Percentiles rank a stretch among this genome's conserved stretches.
phyloP scores from a whole-genome alignment of 163 green algal species.

The Chloromonas sp. region DNA sequence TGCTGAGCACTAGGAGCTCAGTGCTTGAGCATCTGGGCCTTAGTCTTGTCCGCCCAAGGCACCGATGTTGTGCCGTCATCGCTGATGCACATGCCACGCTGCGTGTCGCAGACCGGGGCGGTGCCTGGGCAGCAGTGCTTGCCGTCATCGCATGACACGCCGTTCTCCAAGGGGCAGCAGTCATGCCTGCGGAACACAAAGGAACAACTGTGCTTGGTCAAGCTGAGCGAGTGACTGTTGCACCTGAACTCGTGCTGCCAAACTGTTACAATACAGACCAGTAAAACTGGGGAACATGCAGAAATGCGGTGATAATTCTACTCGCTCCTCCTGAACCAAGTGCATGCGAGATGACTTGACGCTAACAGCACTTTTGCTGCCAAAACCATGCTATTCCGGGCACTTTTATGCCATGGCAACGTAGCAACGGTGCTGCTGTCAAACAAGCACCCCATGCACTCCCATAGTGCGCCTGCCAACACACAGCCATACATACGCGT shows the following conservation, averaged over 20 bases:
- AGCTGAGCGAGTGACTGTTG: not conserved
- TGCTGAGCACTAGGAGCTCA: not conserved
- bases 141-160: constrained; percentile 57
- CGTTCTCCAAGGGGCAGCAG: constrained; percentile 53
- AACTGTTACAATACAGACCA: not conserved
- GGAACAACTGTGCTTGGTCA: not conserved
- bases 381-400: not conserved
- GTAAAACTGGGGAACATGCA: not conserved
- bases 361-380: not conserved
- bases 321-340: not conserved
- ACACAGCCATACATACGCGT: not conserved
- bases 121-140: constrained; percentile 66
- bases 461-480: not conserved
- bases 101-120: constrained; percentile 48
- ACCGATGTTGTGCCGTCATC: constrained; percentile 14
- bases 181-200: constrained; percentile 38
- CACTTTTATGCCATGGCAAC: not conserved
- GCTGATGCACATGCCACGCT: constrained; percentile 23
- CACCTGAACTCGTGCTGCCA: not conserved
- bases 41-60: not conserved
- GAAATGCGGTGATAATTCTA: not conserved
- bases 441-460: not conserved
- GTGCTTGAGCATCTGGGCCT: not conserved
- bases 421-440: not conserved
- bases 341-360: not conserved